phyloP scores from a whole-genome alignment of 1,139 yeast genomes.

The Scheffersomyces lignicola region DNA sequence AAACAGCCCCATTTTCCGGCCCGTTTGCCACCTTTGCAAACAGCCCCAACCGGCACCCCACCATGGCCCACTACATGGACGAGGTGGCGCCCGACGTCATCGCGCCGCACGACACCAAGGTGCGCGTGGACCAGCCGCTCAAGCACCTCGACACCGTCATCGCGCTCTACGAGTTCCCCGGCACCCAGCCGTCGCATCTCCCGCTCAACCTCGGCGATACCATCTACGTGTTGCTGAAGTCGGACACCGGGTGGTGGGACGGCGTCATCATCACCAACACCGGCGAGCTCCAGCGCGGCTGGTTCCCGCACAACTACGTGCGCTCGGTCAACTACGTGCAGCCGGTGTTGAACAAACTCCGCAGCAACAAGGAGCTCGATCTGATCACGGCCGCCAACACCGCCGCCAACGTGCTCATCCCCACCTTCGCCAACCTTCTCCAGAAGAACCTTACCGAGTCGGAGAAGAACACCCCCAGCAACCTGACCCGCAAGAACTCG shows the following conservation, averaged over 20 bases:
- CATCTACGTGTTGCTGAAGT: conserved; percentile 50
- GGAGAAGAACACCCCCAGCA: conserved; percentile 31
- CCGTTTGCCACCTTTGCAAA: neutral
- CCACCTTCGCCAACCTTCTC: conserved; percentile 41
- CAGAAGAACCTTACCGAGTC: conserved; percentile 38
- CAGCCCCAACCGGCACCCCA: neutral
- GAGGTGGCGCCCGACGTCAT: conserved; percentile 44
- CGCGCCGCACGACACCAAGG: conserved; percentile 27
- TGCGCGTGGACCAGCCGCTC: conserved; percentile 24
- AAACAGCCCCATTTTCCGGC: neutral
- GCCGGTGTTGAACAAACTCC: conserved; percentile 42
- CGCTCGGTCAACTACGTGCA: conserved; percentile 49
- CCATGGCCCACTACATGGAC: conserved; percentile 19
- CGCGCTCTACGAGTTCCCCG: conserved; percentile 52
- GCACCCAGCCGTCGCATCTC: conserved; percentile 46
- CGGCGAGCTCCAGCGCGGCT: conserved; percentile 58
- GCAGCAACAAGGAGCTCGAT: conserved; percentile 43
- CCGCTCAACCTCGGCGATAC: conserved; percentile 52
- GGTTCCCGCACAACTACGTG: conserved; percentile 71
- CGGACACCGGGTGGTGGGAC: conserved; percentile 76
- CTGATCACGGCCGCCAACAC: conserved; percentile 51
- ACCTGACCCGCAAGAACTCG: conserved; percentile 43
- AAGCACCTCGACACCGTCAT: conserved; percentile 50
- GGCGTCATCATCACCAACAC: conserved; percentile 48
- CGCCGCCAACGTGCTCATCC: conserved; percentile 50